Percentiles rank a stretch among this genome's conserved stretches.
phyloP scores from a whole-genome alignment of 176 grass and related monocot genomes.

The Rhynchospora tenuis region DNA sequence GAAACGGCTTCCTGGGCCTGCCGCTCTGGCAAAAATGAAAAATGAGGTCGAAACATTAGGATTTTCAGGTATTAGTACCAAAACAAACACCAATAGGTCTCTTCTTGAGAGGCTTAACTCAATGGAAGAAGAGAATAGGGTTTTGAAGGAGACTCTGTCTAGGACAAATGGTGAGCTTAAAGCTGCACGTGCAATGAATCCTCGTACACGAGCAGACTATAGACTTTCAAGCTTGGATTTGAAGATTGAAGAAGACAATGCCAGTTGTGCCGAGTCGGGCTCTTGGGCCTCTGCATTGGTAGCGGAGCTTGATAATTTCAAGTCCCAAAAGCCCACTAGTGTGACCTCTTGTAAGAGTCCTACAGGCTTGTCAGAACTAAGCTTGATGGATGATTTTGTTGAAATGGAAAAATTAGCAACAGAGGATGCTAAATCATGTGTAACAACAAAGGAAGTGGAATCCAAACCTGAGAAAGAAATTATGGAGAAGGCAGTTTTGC shows the following conservation, averaged over 20 bases:
- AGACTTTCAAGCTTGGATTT: slow-evolving; percentile 67
- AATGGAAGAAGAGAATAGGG: slow-evolving; percentile 69
- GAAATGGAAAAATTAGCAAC: slow-evolving; percentile 86
- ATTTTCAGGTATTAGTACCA: not conserved
- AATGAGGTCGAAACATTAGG: slow-evolving; percentile 69
- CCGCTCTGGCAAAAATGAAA: slow-evolving; percentile 94
- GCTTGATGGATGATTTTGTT: slow-evolving; percentile 97
- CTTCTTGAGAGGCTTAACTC: slow-evolving; percentile 59
- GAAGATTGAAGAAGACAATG: slow-evolving; percentile 68
- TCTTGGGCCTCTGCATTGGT: slow-evolving; percentile 87
- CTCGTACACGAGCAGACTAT: slow-evolving; percentile 45
- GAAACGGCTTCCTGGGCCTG: slow-evolving; percentile 82
- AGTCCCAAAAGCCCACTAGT: slow-evolving; percentile 41
- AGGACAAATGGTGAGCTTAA: slow-evolving; percentile 65
- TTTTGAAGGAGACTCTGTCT: slow-evolving; percentile 75
- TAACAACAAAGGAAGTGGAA: slow-evolving; percentile 24
- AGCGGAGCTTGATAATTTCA: slow-evolving; percentile 89
- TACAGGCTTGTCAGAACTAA: slow-evolving; percentile 67
- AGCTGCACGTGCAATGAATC: slow-evolving; percentile 39
- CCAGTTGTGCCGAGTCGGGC: slow-evolving; percentile 51
- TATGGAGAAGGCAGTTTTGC: slow-evolving; percentile 42
- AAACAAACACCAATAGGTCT: slow-evolving; percentile 29
- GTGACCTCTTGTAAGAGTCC: slow-evolving; percentile 59
- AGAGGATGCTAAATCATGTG: slow-evolving; percentile 25
- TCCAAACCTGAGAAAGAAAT: slow-evolving; percentile 16